Conservation (phyloP, 2,329 filamentous ascomycete species). For the Aspergillus arachidicola region DNA sequence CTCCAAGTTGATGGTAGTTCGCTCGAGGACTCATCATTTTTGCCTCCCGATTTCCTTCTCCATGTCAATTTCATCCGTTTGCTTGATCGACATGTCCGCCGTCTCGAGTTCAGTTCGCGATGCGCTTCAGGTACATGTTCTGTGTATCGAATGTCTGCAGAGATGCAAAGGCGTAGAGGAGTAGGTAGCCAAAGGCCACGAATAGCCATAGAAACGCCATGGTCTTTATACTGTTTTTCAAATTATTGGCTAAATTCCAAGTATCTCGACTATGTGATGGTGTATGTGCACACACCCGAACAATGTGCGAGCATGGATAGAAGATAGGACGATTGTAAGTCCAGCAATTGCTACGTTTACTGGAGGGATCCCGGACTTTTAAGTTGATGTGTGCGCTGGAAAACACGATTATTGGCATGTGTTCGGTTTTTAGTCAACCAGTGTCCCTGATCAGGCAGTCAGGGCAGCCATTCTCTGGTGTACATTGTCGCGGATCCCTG, state of each 20-base stretch:
- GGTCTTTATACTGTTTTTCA: not conserved
- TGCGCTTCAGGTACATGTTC: conserved; percentile 16
- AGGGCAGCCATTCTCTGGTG: conserved; percentile 9
- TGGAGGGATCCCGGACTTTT: not conserved
- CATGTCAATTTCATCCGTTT: not conserved
- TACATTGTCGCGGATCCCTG: conserved; percentile 8
- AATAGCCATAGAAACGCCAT: conserved; percentile 38
- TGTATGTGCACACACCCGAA: not conserved
- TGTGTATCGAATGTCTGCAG: conserved; percentile 22
- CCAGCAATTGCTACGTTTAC: not conserved
- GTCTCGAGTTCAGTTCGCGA: conserved; percentile 22
- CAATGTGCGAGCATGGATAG: not conserved
- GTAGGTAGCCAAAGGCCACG: conserved; percentile 37
- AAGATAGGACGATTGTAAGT: not conserved
- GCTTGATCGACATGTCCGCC: not conserved
- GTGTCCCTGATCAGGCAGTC: conserved; percentile 13
- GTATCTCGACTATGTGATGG: not conserved
- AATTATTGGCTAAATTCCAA: no score
- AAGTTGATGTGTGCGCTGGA: not conserved
- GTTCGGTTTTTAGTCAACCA: conserved; percentile 1
- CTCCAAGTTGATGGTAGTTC: not conserved
- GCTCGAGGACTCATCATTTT: not conserved
- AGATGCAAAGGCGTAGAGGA: conserved; percentile 38
- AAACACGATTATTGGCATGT: not conserved
- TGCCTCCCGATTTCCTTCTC: not conserved